Evolutionary conservation across 2,329 filamentous ascomycete genomes (phyloP).

Genomic region (Aspergillus eucalypticola): DNA sequence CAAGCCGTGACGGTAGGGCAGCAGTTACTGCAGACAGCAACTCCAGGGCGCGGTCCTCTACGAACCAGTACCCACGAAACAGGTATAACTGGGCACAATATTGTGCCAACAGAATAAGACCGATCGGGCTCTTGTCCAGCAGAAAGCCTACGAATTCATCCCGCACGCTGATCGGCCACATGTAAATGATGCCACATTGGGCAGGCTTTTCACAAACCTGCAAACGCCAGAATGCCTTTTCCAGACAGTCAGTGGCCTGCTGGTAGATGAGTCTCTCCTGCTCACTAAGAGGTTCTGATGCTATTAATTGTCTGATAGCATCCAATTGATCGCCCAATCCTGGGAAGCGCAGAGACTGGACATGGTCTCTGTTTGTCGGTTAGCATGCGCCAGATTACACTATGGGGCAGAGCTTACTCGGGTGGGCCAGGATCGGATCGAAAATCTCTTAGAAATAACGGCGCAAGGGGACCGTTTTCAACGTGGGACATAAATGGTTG

Average conservation of each 20-base stretch:
- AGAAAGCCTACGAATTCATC: slow-evolving; percentile 10
- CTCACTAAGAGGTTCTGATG: not conserved
- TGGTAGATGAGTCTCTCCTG: not conserved
- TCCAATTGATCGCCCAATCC: not conserved
- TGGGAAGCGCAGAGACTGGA: not conserved
- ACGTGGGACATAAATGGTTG: not conserved
- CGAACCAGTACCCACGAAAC: slow-evolving; percentile 13
- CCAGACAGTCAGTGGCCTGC: not conserved
- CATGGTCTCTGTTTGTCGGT: not conserved
- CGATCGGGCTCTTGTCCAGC: not conserved
- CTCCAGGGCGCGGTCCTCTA: not conserved
- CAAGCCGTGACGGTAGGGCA: not conserved
- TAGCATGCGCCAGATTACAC: not conserved
- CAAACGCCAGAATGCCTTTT: not conserved
- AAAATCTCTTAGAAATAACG: not conserved
- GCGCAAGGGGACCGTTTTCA: not conserved
- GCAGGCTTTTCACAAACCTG: not conserved
- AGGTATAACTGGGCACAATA: slow-evolving; percentile 12
- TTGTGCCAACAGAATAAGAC: slow-evolving; percentile 3
- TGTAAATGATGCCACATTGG: slow-evolving; percentile 12
- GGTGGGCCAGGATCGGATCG: not conserved
- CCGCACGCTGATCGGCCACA: slow-evolving; percentile 10
- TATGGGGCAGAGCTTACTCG: not conserved
- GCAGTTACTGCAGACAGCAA: not conserved
- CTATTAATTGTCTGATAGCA: not conserved